Percentiles rank a stretch among this genome's conserved stretches.
These are phyloP conservation scores for Alnus rubra DNA, from an alignment of 306 rosid genomes.

Conservation along the genomic window DNA sequence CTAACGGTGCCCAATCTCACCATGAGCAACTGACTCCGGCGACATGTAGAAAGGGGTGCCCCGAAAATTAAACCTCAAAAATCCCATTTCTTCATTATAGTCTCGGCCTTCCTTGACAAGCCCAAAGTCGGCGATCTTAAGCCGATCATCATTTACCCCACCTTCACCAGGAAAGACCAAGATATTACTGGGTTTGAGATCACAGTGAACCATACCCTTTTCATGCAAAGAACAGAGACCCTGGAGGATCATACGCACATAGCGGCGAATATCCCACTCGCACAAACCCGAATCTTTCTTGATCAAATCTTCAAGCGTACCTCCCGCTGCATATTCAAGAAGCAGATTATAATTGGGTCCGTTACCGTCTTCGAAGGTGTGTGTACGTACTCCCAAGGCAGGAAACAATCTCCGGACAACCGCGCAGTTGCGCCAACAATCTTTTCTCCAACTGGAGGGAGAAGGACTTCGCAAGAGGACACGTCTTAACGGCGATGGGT, in stretches of 20 bases:
- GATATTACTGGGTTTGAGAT: conserved; percentile 6
- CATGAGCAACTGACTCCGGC: not conserved
- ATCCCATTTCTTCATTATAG: not conserved
- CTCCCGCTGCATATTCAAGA: conserved; percentile 8
- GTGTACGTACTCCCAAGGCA: not conserved
- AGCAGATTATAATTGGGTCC: not conserved
- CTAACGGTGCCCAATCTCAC: not conserved
- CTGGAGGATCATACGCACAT: not conserved
- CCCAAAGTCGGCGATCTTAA: conserved; percentile 23
- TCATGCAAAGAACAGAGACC: not conserved
- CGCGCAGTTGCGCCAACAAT: not conserved
- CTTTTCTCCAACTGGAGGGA: not conserved
- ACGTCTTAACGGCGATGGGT: not conserved
- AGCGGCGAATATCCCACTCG: not conserved
- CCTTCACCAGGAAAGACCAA: not conserved
- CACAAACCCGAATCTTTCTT: not conserved
- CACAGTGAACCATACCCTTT: not conserved
- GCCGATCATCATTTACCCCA: not conserved
- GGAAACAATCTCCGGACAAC: not conserved
- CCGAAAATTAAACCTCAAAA: not conserved
- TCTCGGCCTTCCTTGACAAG: not conserved
- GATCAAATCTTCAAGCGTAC: not conserved
- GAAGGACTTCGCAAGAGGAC: not conserved
- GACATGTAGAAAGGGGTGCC: conserved; percentile 20
- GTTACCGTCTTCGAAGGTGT: not conserved